phyloP scores from a whole-genome alignment of 805 yeast species.

The Candida maesae region DNA sequence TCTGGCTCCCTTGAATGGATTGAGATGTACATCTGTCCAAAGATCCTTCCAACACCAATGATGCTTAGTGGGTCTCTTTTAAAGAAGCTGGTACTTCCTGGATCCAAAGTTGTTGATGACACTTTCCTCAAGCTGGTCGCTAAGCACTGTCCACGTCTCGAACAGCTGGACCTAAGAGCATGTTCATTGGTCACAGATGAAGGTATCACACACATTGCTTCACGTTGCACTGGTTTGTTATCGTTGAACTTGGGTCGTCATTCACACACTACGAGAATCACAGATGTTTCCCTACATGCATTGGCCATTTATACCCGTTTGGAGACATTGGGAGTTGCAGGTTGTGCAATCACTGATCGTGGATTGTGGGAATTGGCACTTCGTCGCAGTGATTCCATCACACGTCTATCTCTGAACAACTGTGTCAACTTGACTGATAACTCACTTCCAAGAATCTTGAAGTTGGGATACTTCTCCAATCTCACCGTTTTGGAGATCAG shows the following conservation, averaged over 20 bases:
- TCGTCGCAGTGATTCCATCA: conserved; percentile 44
- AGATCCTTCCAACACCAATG: conserved; percentile 49
- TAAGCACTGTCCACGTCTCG: conserved; percentile 52
- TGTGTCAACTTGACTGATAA: conserved; percentile 59
- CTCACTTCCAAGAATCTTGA: conserved; percentile 48
- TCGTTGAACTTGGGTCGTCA: conserved; percentile 81
- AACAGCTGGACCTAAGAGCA: conserved; percentile 73
- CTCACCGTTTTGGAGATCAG: conserved; percentile 76
- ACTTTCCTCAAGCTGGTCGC: conserved; percentile 49
- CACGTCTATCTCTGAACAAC: conserved; percentile 70
- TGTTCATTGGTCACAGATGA: conserved; percentile 75
- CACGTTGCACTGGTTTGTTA: conserved; percentile 51
- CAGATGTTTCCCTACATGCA: conserved; percentile 63
- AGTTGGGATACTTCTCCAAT: conserved; percentile 46
- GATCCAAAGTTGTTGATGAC: conserved; percentile 62
- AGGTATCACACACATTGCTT: conserved; percentile 66
- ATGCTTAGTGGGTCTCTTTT: conserved; percentile 42
- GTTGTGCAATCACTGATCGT: conserved; percentile 75
- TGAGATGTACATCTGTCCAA: conserved; percentile 82
- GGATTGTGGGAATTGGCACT: conserved; percentile 77
- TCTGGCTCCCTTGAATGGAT: conserved; percentile 58
- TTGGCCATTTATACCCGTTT: conserved; percentile 43
- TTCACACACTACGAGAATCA: conserved; percentile 57
- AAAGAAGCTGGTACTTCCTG: conserved; percentile 56
- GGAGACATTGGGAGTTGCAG: conserved; percentile 83